Percentiles rank a stretch among this genome's conserved stretches.
Evolutionary conservation across 2,329 filamentous ascomycete species (phyloP).

Genomic region (Sphaerostilbella broomeana): DNA sequence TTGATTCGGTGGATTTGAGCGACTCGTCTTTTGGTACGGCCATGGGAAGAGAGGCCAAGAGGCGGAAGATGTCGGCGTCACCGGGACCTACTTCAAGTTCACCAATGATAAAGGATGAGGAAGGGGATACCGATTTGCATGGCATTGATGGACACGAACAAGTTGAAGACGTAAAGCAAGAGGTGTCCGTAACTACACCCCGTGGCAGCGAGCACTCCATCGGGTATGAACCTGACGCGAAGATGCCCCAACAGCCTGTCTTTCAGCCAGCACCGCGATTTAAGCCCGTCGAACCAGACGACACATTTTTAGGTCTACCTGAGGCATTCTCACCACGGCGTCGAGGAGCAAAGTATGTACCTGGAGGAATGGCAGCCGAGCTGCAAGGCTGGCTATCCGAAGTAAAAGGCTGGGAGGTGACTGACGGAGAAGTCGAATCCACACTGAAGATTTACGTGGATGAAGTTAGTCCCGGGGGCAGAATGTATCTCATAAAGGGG

Average conservation of each 20-base stretch:
- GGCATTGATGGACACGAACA: not conserved
- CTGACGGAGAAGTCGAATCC: conserved; percentile 11
- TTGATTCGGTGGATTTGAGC: conserved; percentile 3
- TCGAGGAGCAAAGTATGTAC: conserved; percentile 29
- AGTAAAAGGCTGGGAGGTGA: conserved; percentile 29
- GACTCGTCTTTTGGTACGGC: not conserved
- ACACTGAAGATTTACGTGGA: conserved; percentile 24
- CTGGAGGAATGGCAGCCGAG: conserved; percentile 32
- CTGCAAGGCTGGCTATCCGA: conserved; percentile 37
- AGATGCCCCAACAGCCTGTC: conserved; percentile 27
- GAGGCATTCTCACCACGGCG: conserved; percentile 32
- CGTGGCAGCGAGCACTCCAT: not conserved
- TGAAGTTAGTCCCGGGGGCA: conserved; percentile 24
- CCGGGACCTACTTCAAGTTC: conserved; percentile 17
- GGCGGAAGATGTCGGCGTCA: conserved; percentile 24
- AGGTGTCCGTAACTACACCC: not conserved
- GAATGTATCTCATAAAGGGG: conserved; percentile 30
- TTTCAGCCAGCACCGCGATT: conserved; percentile 36
- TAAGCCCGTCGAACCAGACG: conserved; percentile 25
- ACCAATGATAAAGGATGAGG: not conserved
- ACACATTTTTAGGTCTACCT: conserved; percentile 19
- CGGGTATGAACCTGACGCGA: not conserved
- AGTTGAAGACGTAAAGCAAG: not conserved
- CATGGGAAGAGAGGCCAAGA: conserved; percentile 19
- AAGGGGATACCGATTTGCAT: not conserved